phyloP scores from a whole-genome alignment of 2,329 filamentous ascomycete genomes.

The Fusarium anthophilum region DNA sequence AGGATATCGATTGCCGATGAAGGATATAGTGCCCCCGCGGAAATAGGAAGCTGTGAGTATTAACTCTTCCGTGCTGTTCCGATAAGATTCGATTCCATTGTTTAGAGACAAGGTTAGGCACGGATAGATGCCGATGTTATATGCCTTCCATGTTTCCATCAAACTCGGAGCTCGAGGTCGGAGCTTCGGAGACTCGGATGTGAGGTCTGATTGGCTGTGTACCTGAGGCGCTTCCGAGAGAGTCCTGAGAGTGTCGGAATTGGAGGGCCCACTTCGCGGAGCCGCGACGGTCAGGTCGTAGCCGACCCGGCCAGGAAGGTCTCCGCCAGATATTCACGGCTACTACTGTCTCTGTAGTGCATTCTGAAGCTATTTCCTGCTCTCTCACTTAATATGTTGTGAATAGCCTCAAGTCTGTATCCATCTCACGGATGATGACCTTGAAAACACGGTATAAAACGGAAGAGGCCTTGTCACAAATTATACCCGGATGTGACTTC shows the following conservation, averaged over 20 bases:
- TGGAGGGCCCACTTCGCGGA: constrained; percentile 27
- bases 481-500: neutral
- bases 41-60: neutral
- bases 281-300: constrained; percentile 22
- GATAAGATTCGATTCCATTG: neutral
- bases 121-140: constrained; percentile 10
- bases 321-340: neutral
- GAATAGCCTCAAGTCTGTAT: neutral
- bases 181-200: constrained; percentile 39
- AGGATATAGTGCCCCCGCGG: neutral
- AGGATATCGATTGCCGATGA: neutral
- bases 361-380: neutral
- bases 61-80: constrained; percentile 5
- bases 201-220: constrained; percentile 1
- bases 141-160: constrained; percentile 28
- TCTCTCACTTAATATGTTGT: neutral
- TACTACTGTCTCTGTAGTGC: neutral
- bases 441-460: neutral
- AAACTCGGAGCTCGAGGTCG: constrained; percentile 31
- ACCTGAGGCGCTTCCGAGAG: constrained; percentile 3
- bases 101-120: neutral
- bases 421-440: fast-evolving
- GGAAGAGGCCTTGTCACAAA: neutral
- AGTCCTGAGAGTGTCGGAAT: neutral
- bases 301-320: constrained; percentile 1